Conservation (phyloP, 305 asterid species). For the Fraxinus paxiana region DNA sequence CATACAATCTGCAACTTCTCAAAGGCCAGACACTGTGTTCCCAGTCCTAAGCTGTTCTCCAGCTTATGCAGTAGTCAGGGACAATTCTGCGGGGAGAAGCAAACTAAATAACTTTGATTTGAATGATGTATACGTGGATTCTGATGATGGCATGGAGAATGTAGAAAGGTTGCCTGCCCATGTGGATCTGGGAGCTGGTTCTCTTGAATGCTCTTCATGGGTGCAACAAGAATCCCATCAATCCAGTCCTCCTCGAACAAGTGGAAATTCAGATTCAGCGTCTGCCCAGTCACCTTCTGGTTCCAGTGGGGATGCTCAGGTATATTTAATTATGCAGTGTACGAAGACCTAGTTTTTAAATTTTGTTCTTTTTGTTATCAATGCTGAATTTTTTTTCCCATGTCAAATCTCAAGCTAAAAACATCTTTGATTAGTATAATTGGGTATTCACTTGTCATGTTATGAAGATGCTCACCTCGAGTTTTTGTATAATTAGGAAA, state of each 20-base stretch:
- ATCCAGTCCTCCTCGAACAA: constrained; percentile 80
- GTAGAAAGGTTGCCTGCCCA: constrained; percentile 53
- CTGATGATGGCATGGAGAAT: constrained; percentile 65
- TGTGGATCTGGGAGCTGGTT: constrained; percentile 40
- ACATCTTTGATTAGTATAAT: background rate
- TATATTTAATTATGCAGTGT: constrained; percentile 19
- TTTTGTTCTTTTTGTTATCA: background rate
- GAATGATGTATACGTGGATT: constrained; percentile 69
- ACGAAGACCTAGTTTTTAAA: background rate
- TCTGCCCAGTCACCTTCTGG: constrained; percentile 82
- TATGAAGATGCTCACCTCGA: background rate
- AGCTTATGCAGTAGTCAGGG: constrained; percentile 43
- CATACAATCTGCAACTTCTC: constrained; percentile 36
- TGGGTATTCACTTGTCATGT: background rate
- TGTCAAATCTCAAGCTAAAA: background rate
- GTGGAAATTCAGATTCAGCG: constrained; percentile 72
- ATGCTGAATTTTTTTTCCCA: background rate
- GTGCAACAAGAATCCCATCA: constrained; percentile 63
- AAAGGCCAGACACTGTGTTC: constrained; percentile 37
- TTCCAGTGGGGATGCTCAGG: constrained; percentile 80
- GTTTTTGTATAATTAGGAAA: background rate
- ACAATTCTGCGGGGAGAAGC: constrained; percentile 53
- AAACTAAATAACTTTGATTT: constrained; percentile 62
- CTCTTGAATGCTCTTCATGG: constrained; percentile 60
- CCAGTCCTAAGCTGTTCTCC: constrained; percentile 44